Evolutionary conservation across 768 basidiomycete species (phyloP), one percentile per base, ranked within the genome.

Genomic region (Hortiboletus campestris): DNA sequence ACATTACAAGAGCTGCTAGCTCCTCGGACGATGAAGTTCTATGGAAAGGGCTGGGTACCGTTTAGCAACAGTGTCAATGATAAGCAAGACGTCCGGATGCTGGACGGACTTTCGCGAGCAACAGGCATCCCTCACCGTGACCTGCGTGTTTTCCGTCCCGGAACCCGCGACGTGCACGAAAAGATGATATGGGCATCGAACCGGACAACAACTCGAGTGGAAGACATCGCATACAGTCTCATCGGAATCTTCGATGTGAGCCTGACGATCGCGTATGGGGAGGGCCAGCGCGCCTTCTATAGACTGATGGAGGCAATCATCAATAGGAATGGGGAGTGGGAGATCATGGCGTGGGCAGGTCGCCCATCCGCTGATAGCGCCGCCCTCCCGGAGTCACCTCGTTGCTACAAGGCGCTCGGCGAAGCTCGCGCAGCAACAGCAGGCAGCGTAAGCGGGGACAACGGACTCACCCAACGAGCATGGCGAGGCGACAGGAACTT

Each of bases 121-220:
- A 64, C 69, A 16, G 57, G 67, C 28, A 70, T 70, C 50, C 43
- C 68, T 45, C 58, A 59, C 41, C 46, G 46, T 1, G 71, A 72
- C 49, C 43, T 70, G 17, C 54, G 60, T 32, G 3, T 17, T 19
- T 68, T 71, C 61, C 60, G 56, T 17, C 63, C 67, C 5, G 67
- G 71, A 19, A 64, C 55, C 3, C 60, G 58, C 38, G 43, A 59
- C n/a, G 59, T 72, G 10, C 67, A 64, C 42, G 57, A 63, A 51
- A 69, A 58, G 61, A 68, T 74, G 62, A 60, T 63, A 51, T 74
- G 72, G 71, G 73, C 71, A 5, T 66, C 73, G 20, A 69, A 55
- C 7, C 63, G 73, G 53, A 73, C 60, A 13, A 74, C 72, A 1
- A 74, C 73, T 2, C 54, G 67, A 6, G 56, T 70, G 17, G 71